Evolutionary conservation across 495 filamentous ascomycete species (phyloP), one percentile per base, ranked within the genome.

Genomic region (Xeromyces bisporus): DNA sequence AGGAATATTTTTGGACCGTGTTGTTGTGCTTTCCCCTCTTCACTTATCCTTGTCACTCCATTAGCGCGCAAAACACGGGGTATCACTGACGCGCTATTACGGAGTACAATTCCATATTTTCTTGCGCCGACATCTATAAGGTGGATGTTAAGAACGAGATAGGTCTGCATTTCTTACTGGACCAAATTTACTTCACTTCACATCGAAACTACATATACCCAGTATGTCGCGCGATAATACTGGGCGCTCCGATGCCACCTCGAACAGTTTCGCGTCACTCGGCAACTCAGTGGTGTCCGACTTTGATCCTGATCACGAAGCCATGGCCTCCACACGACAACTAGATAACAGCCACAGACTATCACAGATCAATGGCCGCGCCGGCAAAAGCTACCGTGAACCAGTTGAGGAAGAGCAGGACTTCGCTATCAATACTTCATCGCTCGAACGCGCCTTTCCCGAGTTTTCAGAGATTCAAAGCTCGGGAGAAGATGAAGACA

Each of bases 351-450:
- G 47, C 27, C 50, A 50, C n/a, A 44, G 42, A 18, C 46, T 64
- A 14, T 59, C 60, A 15, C 43, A 54, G 13, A 50, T 60, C 34
- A 54, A 48, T 30, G 36, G 18, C 8, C 50, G 44, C 24, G 43
- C 48, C 6, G 33, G 41, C 14, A 53, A 51, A 25, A 40, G 20
- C 5, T 21, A 39, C 18, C 36, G 37, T 24, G 35, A 43, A 28
- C 44, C 42, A 10, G 15, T 36, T 14, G 24, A 35, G 3, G 42
- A 52, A 15, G 58, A 66, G 28, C 58, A 58, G 7, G 58, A 66
- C 27, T 66, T 55, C 32, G 53, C 49, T 18, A 61, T 77, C 42
- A 70, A 77, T 53, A 77, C 71, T 5, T 77, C 72, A 6, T 71
- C 63, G 21, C 55, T 77, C 26, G 68, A 66, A 14, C 66, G 63